Conservation (phyloP, 495 filamentous ascomycete species). For the Bacidia gigantensis region DNA sequence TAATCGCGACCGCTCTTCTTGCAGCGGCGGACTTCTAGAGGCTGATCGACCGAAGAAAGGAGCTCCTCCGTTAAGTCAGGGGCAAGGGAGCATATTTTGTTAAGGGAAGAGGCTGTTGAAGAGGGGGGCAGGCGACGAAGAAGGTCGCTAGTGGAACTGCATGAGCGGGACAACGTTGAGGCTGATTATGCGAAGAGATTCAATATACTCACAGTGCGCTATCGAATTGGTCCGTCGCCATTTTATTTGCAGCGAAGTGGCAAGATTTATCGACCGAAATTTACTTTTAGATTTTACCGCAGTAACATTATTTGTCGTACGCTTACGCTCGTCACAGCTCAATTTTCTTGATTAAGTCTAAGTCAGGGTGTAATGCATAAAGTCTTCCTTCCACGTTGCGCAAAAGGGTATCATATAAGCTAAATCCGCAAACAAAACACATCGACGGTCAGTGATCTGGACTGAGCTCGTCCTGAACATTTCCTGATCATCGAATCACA, state of each 20-base stretch:
- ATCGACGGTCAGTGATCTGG: no score
- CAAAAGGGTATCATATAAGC: no score
- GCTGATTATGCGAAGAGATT: not conserved
- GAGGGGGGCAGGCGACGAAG: constrained; percentile 95
- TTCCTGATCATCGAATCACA: not conserved
- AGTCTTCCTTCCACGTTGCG: no score
- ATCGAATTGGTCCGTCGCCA: constrained; percentile 45
- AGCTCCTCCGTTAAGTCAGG: constrained; percentile 94
- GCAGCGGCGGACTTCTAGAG: constrained; percentile 75
- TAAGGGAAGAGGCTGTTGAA: constrained; percentile 71
- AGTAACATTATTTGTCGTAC: not conserved
- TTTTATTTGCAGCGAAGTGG: constrained; percentile 21
- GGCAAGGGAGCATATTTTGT: constrained; percentile 68
- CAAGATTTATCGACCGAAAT: not conserved
- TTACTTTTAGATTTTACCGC: not conserved
- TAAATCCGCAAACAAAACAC: no score
- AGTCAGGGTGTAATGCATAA: no score
- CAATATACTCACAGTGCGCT: constrained; percentile 44
- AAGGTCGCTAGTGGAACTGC: constrained; percentile 56
- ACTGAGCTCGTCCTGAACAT: no score
- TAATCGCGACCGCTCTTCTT: constrained; percentile 84
- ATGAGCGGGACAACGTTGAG: not conserved
- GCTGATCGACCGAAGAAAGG: constrained; percentile 92
- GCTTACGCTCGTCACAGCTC: not conserved
- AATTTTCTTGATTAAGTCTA: no score